Evolutionary conservation across 2,329 filamentous ascomycete species (phyloP).

Genomic region (Periconia digitata): DNA sequence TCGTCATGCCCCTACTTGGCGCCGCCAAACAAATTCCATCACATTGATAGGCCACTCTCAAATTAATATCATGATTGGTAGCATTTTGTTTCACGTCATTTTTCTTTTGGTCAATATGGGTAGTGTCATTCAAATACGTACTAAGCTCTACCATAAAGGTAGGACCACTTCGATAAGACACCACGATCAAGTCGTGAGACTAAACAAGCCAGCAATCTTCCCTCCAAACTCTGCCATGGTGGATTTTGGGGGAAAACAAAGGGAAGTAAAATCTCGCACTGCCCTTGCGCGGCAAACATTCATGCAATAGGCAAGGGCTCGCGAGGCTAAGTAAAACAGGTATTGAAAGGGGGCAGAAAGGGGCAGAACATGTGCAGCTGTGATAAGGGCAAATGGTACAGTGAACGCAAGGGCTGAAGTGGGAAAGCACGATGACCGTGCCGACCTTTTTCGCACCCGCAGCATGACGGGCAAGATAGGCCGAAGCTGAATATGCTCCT

Average conservation of each 20-base stretch:
- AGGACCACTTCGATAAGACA: background rate
- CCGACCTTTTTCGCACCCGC: slow-evolving; percentile 24
- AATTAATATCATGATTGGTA: no score
- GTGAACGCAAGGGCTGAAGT: slow-evolving; percentile 17
- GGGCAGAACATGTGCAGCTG: background rate
- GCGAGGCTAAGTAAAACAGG: background rate
- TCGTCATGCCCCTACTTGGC: background rate
- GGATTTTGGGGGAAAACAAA: background rate
- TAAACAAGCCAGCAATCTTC: background rate
- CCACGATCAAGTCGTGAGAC: background rate
- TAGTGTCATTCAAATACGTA: background rate
- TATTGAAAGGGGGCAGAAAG: background rate
- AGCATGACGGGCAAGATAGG: slow-evolving; percentile 28
- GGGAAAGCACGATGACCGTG: slow-evolving; percentile 6
- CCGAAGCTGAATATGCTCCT: slow-evolving; percentile 35
- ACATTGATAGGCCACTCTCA: no score
- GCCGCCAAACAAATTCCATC: no score
- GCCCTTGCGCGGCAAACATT: background rate
- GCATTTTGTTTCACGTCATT: background rate
- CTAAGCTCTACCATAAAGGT: background rate
- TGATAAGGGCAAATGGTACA: slow-evolving; percentile 6
- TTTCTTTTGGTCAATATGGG: background rate
- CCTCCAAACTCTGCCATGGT: no score
- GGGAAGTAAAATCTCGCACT: background rate
- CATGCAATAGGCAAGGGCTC: background rate